Conservation (phyloP, 306 rosid genomes). For the Cajanus cajan region DNA sequence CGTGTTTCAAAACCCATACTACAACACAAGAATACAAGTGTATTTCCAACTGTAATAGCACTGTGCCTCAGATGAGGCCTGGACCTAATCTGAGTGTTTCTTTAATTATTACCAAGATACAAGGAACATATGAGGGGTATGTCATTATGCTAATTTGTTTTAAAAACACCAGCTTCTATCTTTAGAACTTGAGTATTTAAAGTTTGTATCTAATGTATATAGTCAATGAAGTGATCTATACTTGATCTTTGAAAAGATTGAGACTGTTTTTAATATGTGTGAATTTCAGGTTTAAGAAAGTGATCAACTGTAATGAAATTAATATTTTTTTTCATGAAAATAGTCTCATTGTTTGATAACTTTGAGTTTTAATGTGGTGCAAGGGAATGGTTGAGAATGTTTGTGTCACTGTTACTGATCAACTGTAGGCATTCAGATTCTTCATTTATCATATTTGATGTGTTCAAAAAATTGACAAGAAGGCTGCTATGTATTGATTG, state of each 20-base stretch:
- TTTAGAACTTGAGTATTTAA: background rate
- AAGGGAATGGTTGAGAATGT: background rate
- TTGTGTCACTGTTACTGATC: slow-evolving; percentile 1
- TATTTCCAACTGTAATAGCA: background rate
- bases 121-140: background rate
- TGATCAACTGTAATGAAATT: background rate
- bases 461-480: background rate
- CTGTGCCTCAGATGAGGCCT: slow-evolving; percentile 5
- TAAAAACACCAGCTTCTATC: background rate
- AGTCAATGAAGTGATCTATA: background rate
- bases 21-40: background rate
- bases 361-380: background rate
- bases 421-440: slow-evolving; percentile 11
- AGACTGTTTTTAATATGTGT: background rate
- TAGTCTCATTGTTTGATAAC: background rate
- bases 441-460: slow-evolving; percentile 4
- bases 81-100: background rate
- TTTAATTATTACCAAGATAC: background rate
- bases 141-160: background rate
- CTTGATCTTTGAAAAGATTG: background rate
- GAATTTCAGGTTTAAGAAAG: background rate
- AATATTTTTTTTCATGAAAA: background rate
- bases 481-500: slow-evolving; percentile 22
- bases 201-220: background rate
- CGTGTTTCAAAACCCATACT: background rate